phyloP scores from a whole-genome alignment of 768 basidiomycete species.

The Postia placenta region DNA sequence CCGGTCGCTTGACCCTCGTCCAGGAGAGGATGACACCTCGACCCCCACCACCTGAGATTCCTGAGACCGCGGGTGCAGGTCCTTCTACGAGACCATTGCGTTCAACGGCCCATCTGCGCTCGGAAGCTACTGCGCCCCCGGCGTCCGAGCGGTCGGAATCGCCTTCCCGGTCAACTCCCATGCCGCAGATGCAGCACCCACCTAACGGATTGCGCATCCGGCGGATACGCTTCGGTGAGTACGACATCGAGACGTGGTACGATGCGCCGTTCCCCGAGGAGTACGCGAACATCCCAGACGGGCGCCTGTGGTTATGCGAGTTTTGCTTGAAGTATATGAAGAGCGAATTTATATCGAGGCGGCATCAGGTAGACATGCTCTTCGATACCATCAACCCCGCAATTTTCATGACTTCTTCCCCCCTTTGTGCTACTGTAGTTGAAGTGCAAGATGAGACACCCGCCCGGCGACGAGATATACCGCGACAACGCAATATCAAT shows the following conservation, averaged over 20 bases:
- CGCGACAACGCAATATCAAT: slow-evolving; percentile 83
- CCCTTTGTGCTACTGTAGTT: slow-evolving; percentile 40
- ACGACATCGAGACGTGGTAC: slow-evolving; percentile 97
- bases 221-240: slow-evolving; percentile 84
- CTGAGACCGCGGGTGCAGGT: slow-evolving; percentile 39
- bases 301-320: slow-evolving; percentile 93
- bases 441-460: slow-evolving; percentile 93
- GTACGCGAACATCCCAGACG: slow-evolving; percentile 88
- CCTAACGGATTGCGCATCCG: slow-evolving; percentile 63
- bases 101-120: slow-evolving; percentile 41
- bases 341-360: slow-evolving; percentile 75
- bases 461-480: slow-evolving; percentile 98
- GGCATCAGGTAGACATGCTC: slow-evolving; percentile 71
- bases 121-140: slow-evolving; percentile 22
- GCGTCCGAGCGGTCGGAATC: slow-evolving; percentile 34
- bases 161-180: slow-evolving; percentile 35
- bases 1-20: background rate
- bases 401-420: background rate
- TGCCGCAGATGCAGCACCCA: slow-evolving; percentile 37
- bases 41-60: slow-evolving; percentile 30
- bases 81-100: slow-evolving; percentile 60
- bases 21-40: slow-evolving; percentile 30
- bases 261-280: slow-evolving; percentile 99
- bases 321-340: slow-evolving; percentile 99
- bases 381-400: background rate